phyloP scores from a whole-genome alignment of 140 eudicot species.

The Anethum foeniculum region DNA sequence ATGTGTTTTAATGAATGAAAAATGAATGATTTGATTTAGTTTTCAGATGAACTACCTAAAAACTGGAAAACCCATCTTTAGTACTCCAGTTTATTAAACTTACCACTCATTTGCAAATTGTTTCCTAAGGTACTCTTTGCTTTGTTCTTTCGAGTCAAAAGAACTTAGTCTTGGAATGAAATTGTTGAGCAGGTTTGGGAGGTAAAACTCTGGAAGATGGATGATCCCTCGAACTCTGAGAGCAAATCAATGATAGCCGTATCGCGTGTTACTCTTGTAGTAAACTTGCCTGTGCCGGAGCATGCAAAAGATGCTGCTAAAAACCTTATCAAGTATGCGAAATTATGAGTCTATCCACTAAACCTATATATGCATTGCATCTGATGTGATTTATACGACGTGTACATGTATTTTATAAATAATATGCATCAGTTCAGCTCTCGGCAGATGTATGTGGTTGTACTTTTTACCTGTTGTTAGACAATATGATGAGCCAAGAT shows the following conservation, averaged over 20 bases:
- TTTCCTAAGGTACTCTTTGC: background rate
- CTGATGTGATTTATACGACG: background rate
- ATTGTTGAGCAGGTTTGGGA: slow-evolving; percentile 69
- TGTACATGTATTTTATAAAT: background rate
- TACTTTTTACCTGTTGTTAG: background rate
- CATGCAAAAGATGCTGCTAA: slow-evolving; percentile 50
- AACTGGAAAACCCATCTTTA: background rate
- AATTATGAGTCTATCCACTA: slow-evolving; percentile 24
- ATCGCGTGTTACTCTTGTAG: slow-evolving; percentile 64
- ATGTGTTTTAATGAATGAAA: background rate
- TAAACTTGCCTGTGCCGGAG: slow-evolving; percentile 73
- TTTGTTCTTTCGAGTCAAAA: background rate
- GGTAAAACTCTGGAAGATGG: slow-evolving; percentile 57
- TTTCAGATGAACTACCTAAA: background rate
- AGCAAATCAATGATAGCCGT: slow-evolving; percentile 40
- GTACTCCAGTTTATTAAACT: background rate
- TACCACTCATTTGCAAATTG: background rate
- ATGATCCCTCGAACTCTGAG: slow-evolving; percentile 31
- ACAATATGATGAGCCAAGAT: background rate
- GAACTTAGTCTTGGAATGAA: background rate
- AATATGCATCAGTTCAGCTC: background rate
- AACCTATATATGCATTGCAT: background rate
- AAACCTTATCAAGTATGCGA: slow-evolving; percentile 46
- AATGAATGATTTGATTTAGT: background rate
- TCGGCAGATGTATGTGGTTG: background rate